Evolutionary conservation across 345 rosid species (phyloP), one percentile per base, ranked within the genome.

Genomic region (Eucalyptus albens): DNA sequence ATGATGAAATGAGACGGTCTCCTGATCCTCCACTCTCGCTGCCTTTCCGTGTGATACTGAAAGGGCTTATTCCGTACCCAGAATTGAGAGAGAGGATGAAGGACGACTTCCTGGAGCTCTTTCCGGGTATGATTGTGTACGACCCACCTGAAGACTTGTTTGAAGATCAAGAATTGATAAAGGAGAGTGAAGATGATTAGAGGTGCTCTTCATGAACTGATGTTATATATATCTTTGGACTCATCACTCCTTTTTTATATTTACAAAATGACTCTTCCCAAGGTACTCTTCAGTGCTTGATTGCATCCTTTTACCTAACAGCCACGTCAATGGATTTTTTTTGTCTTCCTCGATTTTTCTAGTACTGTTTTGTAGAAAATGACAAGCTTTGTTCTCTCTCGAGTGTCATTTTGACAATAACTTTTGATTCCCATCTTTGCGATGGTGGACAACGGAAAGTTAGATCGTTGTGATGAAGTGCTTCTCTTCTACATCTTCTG

Each of bases 1-100:
- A 98, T 3, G 92, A 91, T 15, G 97, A 98, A 93, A 98, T 96
- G 99, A 95, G 98, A 90, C 93, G 87, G 62, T 98, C 99, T 87
- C 97, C 99, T 31, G 98, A 96, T 51, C 95, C 93, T 21, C 99
- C 99, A 13, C 60, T 97, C 90, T 96, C 99, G 51, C 85, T 97
- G 91, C 98, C 99, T 59, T 98, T 96, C 90, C 96, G 99, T 24
- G 99, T 96, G 92, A 97, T 98, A 50, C 82, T 96, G 89, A 98
- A 97, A 92, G 99, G 99, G n/a, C 94, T 98, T 13, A 89, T 96
- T 89, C 94, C 95, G 42, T 97, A 95, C 88, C 99, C 97, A n/a
- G 98, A 98, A 85, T 50, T 96, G 49, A 93, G 99, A 89, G 96
- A 95, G 93, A 94, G 93, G 90, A 95, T 96, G 33, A 98, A 98